Evolutionary conservation across 1,139 yeast species (phyloP).

Genomic region (Meyerozyma athensensis): DNA sequence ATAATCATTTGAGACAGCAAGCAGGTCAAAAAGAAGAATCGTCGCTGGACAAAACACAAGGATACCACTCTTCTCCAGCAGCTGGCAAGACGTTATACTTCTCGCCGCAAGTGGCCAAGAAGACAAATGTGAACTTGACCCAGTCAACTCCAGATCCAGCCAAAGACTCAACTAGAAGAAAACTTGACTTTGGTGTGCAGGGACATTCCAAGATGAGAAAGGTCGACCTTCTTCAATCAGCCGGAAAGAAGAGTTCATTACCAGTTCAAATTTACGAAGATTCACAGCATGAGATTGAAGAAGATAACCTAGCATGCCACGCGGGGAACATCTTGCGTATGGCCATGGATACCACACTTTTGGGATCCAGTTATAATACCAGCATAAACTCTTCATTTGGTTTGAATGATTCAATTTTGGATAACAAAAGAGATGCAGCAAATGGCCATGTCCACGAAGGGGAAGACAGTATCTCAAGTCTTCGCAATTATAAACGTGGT

Average conservation of each 20-base stretch:
- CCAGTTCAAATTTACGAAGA: slow-evolving; percentile 4
- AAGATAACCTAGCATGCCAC: slow-evolving; percentile 44
- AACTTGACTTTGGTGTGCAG: slow-evolving; percentile 1
- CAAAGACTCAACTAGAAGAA: neutral
- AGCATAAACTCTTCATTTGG: slow-evolving; percentile 33
- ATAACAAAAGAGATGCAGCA: slow-evolving; percentile 12
- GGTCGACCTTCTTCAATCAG: neutral
- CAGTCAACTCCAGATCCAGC: slow-evolving; percentile 25
- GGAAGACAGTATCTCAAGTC: neutral
- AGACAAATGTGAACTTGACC: slow-evolving; percentile 10
- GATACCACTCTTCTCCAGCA: slow-evolving; percentile 21
- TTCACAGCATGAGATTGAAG: slow-evolving; percentile 9
- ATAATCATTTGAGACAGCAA: no score
- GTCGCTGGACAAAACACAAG: neutral
- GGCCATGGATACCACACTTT: slow-evolving; percentile 48
- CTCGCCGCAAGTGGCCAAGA: slow-evolving; percentile 25
- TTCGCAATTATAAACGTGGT: slow-evolving; percentile 24
- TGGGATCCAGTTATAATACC: slow-evolving; percentile 35
- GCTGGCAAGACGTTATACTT: slow-evolving; percentile 29
- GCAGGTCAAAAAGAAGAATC: neutral
- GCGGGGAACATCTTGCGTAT: slow-evolving; percentile 44
- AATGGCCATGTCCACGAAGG: slow-evolving; percentile 20
- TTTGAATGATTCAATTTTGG: slow-evolving; percentile 28
- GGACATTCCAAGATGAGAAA: slow-evolving; percentile 1
- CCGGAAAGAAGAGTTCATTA: neutral